A percentile compares a stretch with the other conserved stretches of the same genome.
phyloP scores from a whole-genome alignment of 2,329 filamentous ascomycete genomes.

The Dryadomyces quercus-mongolicae region DNA sequence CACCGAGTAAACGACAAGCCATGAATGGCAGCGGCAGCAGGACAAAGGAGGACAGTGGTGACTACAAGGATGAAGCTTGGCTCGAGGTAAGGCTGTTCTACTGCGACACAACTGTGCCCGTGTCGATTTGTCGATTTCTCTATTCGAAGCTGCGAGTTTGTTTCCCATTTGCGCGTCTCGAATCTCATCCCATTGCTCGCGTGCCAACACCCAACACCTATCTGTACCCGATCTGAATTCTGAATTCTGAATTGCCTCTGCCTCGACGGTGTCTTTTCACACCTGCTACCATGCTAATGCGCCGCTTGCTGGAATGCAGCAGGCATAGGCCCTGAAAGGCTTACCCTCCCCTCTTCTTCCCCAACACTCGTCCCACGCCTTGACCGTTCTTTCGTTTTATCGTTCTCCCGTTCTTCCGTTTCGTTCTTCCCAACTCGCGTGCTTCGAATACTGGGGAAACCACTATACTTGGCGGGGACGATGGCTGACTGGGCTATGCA shows the following conservation, averaged over 20 bases:
- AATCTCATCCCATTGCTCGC: neutral
- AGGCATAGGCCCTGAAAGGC: constrained; percentile 12
- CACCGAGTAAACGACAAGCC: constrained; percentile 84
- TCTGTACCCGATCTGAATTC: too few species aligned
- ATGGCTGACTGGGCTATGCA: constrained; percentile 32
- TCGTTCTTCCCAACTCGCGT: neutral
- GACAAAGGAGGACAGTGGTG: constrained; percentile 35
- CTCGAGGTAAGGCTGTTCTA: constrained; percentile 46
- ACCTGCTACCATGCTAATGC: constrained; percentile 7
- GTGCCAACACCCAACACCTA: neutral
- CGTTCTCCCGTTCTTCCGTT: neutral
- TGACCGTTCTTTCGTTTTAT: neutral
- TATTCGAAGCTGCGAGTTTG: too few species aligned
- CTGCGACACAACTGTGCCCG: neutral
- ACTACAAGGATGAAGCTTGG: constrained; percentile 48
- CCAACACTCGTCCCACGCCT: constrained; percentile 3
- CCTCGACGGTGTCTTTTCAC: neutral
- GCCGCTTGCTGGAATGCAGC: constrained; percentile 10
- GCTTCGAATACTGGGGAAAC: neutral
- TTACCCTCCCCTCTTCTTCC: constrained; percentile 11
- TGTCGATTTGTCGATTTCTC: neutral
- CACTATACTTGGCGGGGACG: constrained; percentile 4
- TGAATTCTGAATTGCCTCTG: neutral
- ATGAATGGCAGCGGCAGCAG: constrained; percentile 62
- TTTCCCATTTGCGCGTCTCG: too few species aligned